Conservation (phyloP, 2,329 filamentous ascomycete species). For the Verticillium longisporum region DNA sequence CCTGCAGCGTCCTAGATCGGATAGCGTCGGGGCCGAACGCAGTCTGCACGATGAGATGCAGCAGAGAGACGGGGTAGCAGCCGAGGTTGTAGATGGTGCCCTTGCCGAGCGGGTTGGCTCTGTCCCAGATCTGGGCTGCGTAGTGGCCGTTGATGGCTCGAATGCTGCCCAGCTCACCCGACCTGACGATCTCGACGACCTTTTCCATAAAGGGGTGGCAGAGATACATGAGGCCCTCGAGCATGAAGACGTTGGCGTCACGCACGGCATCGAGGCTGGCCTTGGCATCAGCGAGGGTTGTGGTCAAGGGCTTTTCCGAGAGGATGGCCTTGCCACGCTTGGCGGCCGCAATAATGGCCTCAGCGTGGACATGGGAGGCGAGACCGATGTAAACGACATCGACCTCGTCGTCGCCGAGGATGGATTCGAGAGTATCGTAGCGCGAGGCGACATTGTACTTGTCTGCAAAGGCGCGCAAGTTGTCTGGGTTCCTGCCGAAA, state of each 20-base stretch:
- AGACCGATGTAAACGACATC: slow-evolving; percentile 20
- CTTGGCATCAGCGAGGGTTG: slow-evolving; percentile 16
- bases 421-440: slow-evolving; percentile 13
- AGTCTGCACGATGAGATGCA: slow-evolving; percentile 17
- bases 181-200: slow-evolving; percentile 14
- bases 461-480: slow-evolving; percentile 16
- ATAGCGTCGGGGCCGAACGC: slow-evolving; percentile 14
- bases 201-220: slow-evolving; percentile 17
- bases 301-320: slow-evolving; percentile 19
- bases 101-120: slow-evolving; percentile 18
- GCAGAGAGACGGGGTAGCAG: slow-evolving; percentile 19
- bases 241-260: slow-evolving; percentile 16
- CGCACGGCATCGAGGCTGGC: slow-evolving; percentile 15
- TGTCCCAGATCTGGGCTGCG: slow-evolving; percentile 18
- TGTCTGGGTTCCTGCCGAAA: slow-evolving; percentile 17
- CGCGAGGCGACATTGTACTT: slow-evolving; percentile 15
- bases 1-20: slow-evolving; percentile 11
- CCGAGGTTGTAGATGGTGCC: slow-evolving; percentile 22
- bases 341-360: slow-evolving; percentile 15
- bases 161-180: slow-evolving; percentile 14
- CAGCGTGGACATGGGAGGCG: slow-evolving; percentile 18
- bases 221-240: slow-evolving; percentile 21
- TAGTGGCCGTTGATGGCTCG: slow-evolving; percentile 17
- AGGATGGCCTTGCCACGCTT: slow-evolving; percentile 17
- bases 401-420: slow-evolving; percentile 15